A percentile compares a stretch with the other conserved stretches of the same genome.
phyloP scores from a whole-genome alignment of 257 asterid genomes.

The Ocimum tenuiflorum region DNA sequence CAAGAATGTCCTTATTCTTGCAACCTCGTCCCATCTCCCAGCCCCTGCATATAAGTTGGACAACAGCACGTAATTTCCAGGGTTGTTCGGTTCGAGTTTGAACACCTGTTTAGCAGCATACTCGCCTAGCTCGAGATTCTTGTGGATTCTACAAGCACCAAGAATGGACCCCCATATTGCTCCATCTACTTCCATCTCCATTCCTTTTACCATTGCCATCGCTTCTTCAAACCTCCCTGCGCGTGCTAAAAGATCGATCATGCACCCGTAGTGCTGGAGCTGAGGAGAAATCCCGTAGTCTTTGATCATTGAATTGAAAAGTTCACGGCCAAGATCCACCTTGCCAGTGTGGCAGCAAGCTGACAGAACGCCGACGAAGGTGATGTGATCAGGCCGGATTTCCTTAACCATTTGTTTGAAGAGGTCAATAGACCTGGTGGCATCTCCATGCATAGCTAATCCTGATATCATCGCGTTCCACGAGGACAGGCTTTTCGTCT shows the following conservation, averaged over 20 bases:
- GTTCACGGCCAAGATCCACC: slow-evolving; percentile 30
- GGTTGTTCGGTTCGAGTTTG: slow-evolving; percentile 32
- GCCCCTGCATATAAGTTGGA: slow-evolving; percentile 40
- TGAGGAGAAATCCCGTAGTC: slow-evolving; percentile 29
- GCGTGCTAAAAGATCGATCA: slow-evolving; percentile 36
- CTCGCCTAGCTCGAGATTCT: slow-evolving; percentile 34
- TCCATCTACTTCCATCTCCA: slow-evolving; percentile 36
- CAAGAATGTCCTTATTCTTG: slow-evolving; percentile 32
- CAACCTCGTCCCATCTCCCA: slow-evolving; percentile 40
- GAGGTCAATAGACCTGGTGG: slow-evolving; percentile 23
- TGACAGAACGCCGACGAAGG: slow-evolving; percentile 34
- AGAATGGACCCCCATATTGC: slow-evolving; percentile 48
- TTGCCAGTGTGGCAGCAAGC: slow-evolving; percentile 42
- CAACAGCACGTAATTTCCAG: slow-evolving; percentile 28
- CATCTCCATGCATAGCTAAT: slow-evolving; percentile 43
- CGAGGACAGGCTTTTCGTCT: slow-evolving; percentile 25
- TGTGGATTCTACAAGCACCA: slow-evolving; percentile 34
- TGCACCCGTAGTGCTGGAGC: slow-evolving; percentile 40
- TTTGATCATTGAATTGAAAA: slow-evolving; percentile 28
- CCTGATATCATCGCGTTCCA: slow-evolving; percentile 48
- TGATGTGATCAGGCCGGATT: slow-evolving; percentile 32
- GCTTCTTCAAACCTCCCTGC: slow-evolving; percentile 39
- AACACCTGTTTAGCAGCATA: slow-evolving; percentile 22
- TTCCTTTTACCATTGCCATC: slow-evolving; percentile 21
- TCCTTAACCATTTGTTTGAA: slow-evolving; percentile 28